Evolutionary conservation across 2,329 filamentous ascomycete species (phyloP), one percentile per base, ranked within the genome.

Genomic region (Talaromyces sp.): DNA sequence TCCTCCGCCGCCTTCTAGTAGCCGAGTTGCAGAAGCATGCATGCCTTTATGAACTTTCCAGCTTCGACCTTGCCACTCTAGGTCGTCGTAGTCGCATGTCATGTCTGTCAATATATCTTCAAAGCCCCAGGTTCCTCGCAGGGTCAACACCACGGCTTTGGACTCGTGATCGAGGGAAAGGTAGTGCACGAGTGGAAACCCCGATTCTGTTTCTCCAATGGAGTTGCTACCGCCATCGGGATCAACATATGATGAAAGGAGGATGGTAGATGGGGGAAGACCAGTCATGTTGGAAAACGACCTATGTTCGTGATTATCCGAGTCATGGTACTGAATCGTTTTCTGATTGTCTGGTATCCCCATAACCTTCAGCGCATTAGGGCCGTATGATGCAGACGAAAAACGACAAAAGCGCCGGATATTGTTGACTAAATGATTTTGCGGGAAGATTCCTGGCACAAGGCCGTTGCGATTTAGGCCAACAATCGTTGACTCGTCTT

Each of bases 31-130:
- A 1, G 88, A 90, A 0, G 88, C 87, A 69, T 90, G 87, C 59
- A 91, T 86, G 15, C 88, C 88, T 71, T 90, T 90, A 73, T 91
- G 88, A 0, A 91, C 88, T 65, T 88, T 85, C 77, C 89, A 90
- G 1, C 78, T 76, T 62, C 81, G 83, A 17, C 86, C 86, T 61
- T 85, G 81, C 86, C 88, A 76, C 62, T 72, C 69, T 3, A 76
- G 67, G 59, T 86, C 81, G 66, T 89, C 87, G 65, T 90, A 91
- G 54, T 90, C 88, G 72, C 88, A 91, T 32, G 88, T 88, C 82
- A 91, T 85, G 68, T 91, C 88, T 0, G 88, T 88, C 39, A 91
- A 75, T 27, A 91, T 84, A 69, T 91, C 88, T 67, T 91, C 88
- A 63, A 91, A 90, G 0, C 88, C 88, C 44, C 90, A 78, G 0